Percentiles rank a stretch among this genome's conserved stretches.
These are phyloP conservation scores for Paracoccidioides brasiliensis DNA, from an alignment of 2,329 filamentous ascomycete species.

Conservation along the genomic window DNA sequence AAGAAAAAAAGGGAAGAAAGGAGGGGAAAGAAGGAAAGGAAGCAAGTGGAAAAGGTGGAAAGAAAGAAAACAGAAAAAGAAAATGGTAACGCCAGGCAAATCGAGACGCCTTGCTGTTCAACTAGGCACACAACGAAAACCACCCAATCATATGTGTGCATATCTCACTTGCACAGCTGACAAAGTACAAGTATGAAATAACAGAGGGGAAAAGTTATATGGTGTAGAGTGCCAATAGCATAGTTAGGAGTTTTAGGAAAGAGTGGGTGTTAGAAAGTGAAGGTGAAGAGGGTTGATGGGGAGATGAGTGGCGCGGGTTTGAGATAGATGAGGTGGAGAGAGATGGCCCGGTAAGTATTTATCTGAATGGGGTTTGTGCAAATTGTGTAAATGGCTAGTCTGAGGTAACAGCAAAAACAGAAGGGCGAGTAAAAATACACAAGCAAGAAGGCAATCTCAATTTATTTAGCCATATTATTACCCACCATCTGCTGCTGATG, in stretches of 20 bases:
- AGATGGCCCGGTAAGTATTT: no score
- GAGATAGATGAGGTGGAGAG: neutral
- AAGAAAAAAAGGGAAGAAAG: neutral
- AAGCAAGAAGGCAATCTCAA: neutral
- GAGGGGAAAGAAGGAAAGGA: conserved; percentile 7
- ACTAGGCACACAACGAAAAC: neutral
- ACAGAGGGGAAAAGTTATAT: neutral
- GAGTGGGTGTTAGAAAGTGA: neutral
- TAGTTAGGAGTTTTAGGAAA: neutral
- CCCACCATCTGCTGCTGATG: conserved; percentile 32
- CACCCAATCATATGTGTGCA: neutral
- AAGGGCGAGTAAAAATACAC: conserved; percentile 3
- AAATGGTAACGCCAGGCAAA: neutral
- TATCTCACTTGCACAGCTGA: neutral
- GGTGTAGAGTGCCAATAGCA: neutral
- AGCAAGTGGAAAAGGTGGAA: neutral
- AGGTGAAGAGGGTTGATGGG: no score
- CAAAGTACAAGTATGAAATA: neutral
- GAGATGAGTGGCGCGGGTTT: neutral
- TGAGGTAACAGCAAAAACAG: conserved; percentile 5
- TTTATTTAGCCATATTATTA: conserved; percentile 26
- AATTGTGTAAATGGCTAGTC: no score
- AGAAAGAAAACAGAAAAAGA: conserved; percentile 8
- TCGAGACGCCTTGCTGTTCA: no score
- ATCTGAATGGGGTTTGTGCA: no score